Base-by-base conservation (phyloP, 176 grass and related monocot species). In the Hsuehochloa calcarea region DNA sequence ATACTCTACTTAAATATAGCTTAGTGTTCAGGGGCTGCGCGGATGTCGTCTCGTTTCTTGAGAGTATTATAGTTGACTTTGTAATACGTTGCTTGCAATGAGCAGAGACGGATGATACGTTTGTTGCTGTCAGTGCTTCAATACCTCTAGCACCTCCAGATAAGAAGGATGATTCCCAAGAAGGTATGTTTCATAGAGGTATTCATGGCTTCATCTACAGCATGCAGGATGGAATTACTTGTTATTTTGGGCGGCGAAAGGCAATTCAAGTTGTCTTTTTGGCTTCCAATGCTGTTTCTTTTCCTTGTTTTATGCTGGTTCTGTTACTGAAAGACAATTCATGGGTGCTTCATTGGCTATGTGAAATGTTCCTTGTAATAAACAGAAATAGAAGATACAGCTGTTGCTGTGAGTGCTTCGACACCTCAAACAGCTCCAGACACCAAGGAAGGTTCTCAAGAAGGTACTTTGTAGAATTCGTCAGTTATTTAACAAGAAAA, bases 1-100 rank as follows among this genome's bases (percentile, higher is more conserved):
- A 83, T 51, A 11, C 29, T 25, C 9, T 40, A 26, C 58, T 50
- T 84, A 22, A 82, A 59, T 43, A 60, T 85, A 72, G 66, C 86
- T 78, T 73, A 83, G 22, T 56, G 6, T 11, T 72, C 65, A 44
- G 37, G 54, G 10, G 31, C 9, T 35, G 13, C 49, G 23, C 58
- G 49, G 59, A 89, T 67, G 72, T 44, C 56, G 37, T 82, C 44
- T 77, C 4, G 58, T 54, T 58, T 12, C 64, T 38, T 65, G 63
- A 3, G 65, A n/a, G n/a, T n/a, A n/a, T 34, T 34, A 34, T 34
- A 34, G 31, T 11, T 70, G 25, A 47, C 11, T 35, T 31, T 47
- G 10, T 35, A 25, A 78, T 61, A 56, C 43, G 5, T 23, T 70
- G 51, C 4, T 68, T 70, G 38, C 61, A 35, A 27, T 77, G 56